Base-by-base conservation (phyloP, 2,329 filamentous ascomycete genomes). In the Penicillium sp. region DNA sequence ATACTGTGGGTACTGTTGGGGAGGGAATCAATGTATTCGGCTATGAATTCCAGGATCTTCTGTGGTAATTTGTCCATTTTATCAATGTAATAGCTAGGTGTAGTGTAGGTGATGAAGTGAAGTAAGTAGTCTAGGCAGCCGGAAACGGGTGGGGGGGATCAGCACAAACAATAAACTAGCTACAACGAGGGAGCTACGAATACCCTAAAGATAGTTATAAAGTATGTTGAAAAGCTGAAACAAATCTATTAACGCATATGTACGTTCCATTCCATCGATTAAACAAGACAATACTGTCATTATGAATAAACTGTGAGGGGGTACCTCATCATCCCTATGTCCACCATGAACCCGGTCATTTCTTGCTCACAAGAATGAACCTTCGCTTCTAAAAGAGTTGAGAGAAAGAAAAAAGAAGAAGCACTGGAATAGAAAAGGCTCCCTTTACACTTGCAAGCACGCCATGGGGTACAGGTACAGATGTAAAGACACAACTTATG, bases 361-460 rank as follows among this genome's bases (percentile, higher is more conserved):
- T 36, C 24, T 52, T 42, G 48, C 42, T 58, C 40, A 18, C 40
- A 29, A 42, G 18, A 51, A 46, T 21, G 23, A 37, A 51, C 29
- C 18, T 13, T 55, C 48, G 48, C 43, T 51, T 55, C 47, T 53
- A 53, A 26, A 31, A 50, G 7, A 36, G n/a, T 18, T 3, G 45
- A 16, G 37, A 16, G n/a, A 24, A 9, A n/a, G n/a, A 24, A 52
- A 45, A 48, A 44, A 52, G 16, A 36, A 36, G 14, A 36, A 18
- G 33, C 6, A 33, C 13, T 16, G 14, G n/a, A 29, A 28, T 16
- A 18, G n/a, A 29, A 29, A 54, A 50, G 50, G 46, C 26, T 57
- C 54, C 60, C 51, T 60, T 59, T 61, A 64, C 57, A 64, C 50
- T 56, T 54, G 56, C 48, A 57, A 49, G 51, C 51, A 58, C 52